Conservation (phyloP, 805 yeast species). For the Grigorovia yakushimaensis region DNA sequence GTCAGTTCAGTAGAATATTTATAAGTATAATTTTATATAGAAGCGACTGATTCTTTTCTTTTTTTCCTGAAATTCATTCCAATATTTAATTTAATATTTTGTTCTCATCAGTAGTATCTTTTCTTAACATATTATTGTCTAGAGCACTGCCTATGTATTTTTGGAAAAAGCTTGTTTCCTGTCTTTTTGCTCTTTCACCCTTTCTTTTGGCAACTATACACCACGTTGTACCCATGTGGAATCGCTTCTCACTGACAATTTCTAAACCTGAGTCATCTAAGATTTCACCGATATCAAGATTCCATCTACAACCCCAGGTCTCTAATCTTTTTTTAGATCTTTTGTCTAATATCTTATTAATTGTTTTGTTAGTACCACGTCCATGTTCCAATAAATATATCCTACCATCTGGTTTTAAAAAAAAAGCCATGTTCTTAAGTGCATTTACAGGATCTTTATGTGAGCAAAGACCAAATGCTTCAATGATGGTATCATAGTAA, state of each 20-base stretch:
- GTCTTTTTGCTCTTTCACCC: constrained; percentile 43
- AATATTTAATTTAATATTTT: no score
- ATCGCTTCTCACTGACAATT: constrained; percentile 67
- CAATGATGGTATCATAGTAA: constrained; percentile 84
- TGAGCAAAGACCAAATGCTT: constrained; percentile 92
- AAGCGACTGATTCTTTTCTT: no score
- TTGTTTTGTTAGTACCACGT: constrained; percentile 65
- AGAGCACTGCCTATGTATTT: constrained; percentile 34
- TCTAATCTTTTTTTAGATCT: constrained; percentile 76
- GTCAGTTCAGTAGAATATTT: no score
- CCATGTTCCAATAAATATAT: constrained; percentile 89
- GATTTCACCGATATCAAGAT: constrained; percentile 82
- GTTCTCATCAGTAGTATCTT: not conserved
- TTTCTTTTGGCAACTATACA: constrained; percentile 65
- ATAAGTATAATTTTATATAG: no score
- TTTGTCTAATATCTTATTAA: constrained; percentile 72
- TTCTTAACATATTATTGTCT: constrained; percentile 1
- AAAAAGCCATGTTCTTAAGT: constrained; percentile 55
- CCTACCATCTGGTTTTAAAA: constrained; percentile 85
- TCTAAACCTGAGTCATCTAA: constrained; percentile 77
- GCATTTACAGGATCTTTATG: constrained; percentile 89
- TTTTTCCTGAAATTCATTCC: no score
- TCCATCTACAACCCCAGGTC: constrained; percentile 98
- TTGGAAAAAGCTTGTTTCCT: constrained; percentile 41
- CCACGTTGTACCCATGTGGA: constrained; percentile 92